Base-by-base conservation (phyloP, 768 basidiomycete genomes). In the Mycena galopus region DNA sequence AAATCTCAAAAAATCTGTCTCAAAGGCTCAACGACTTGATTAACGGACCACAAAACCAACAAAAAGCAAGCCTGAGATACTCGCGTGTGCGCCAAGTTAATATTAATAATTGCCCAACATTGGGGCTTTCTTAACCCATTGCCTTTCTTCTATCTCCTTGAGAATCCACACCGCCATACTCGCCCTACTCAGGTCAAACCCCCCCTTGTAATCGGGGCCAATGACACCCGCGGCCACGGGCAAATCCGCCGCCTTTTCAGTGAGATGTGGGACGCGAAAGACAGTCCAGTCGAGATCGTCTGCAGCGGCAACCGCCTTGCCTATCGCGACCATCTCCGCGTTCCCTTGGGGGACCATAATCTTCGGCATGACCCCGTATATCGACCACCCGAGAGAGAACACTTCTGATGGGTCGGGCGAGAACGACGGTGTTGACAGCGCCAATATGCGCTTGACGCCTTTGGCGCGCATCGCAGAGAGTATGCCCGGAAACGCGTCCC, bases 261-360 rank as follows among this genome's bases (percentile, higher is more conserved):
- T 71, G 9, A 71, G 63, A 23, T 59, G 56, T n/a, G 68, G 68
- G 29, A 71, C 69, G 33, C 69, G 69, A 23, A 71, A 64, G 12
- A 70, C 39, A 14, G 69, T 70, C 69, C 69, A 70, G 57, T 71
- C 63, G 47, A 71, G 63, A 29, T 65, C 63, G 44, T 51, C 53
- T 29, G 56, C 69, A 19, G 62, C 47, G 30, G 69, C 42, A n/a
- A 71, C 63, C 10, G 56, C 35, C 57, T 71, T 19, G 19, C 23
- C 69, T 35, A 71, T 71, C 16, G 29, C 63, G 7, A 65, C 57
- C 69, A 71, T 71, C 27, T 71, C 69, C 17, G 69, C 69, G n/a
- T 71, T 65, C 14, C 69, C 69, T 17, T 71, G 56, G 23, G 69
- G 69, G 27, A 53, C 35, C 35, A 60, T 0, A 8, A 33, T 8